Percentiles rank a stretch among this genome's conserved stretches.
Evolutionary conservation across 192 early-diverging fungal species (phyloP).

Genomic region (Lobulomyces angularis): DNA sequence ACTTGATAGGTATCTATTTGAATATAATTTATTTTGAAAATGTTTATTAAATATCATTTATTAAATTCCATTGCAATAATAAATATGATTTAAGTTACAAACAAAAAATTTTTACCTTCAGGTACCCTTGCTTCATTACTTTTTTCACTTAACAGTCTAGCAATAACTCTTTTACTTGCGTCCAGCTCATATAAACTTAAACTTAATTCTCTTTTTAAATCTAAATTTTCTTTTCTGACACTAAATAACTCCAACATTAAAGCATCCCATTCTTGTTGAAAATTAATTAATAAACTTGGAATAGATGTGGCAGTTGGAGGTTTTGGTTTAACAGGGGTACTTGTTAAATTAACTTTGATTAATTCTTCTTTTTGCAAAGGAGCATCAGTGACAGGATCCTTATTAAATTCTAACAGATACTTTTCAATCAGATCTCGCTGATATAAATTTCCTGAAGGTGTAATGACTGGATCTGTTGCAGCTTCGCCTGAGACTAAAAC

Average conservation of each 20-base stretch:
- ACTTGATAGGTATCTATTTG: no score
- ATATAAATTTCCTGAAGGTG: constrained; percentile 69
- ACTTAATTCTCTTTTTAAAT: constrained; percentile 81
- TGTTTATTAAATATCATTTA: no score
- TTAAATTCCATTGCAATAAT: no score
- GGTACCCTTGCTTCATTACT: constrained; percentile 73
- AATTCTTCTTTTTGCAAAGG: constrained; percentile 59
- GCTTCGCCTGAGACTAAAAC: constrained; percentile 85
- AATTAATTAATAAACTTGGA: constrained; percentile 68
- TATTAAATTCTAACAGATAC: constrained; percentile 68
- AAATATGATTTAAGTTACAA: no score
- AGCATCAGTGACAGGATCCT: constrained; percentile 70
- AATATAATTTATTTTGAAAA: no score
- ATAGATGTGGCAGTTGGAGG: constrained; percentile 85
- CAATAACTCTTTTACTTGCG: constrained; percentile 89
- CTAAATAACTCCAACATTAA: constrained; percentile 87
- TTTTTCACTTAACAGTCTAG: constrained; percentile 76
- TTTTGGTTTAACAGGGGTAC: constrained; percentile 50
- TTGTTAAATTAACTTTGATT: constrained; percentile 22
- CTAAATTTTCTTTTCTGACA: constrained; percentile 83
- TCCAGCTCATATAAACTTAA: constrained; percentile 94
- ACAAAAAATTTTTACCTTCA: constrained; percentile 15
- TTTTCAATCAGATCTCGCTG: constrained; percentile 80
- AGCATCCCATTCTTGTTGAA: constrained; percentile 98
- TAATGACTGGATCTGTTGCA: constrained; percentile 78